Base-by-base conservation (phyloP, 1,284 basidiomycete genomes). In the Microbotryum intermedium region DNA sequence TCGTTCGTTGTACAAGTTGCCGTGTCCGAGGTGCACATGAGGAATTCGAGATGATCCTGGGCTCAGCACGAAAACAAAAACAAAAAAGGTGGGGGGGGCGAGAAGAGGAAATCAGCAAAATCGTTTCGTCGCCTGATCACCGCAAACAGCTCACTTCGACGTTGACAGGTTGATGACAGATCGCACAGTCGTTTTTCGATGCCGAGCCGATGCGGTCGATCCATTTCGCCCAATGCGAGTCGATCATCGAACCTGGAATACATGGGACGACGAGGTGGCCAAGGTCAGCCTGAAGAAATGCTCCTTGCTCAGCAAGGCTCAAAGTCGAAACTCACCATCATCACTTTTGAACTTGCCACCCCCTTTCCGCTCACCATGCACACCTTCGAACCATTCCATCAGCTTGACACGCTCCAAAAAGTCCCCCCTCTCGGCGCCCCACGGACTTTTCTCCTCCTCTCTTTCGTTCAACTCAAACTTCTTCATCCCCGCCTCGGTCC, bases 11-110 rank as follows among this genome's bases (percentile, higher is more conserved):
- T 30, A 4, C 4, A 1, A 39, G 34, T 39, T 10, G 54, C 28
- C 5, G 57, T 29, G 10, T 29, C 13, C 3, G 60, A 47, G 1
- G 85, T 81, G 69, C 82, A 84, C 3, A 83, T 70, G 0, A 78
- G 73, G 55, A 79, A 79, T 2, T 76, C 74, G 5, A 86, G 74
- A 39, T 83, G 80, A 54, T 84, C 78, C 85, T 87, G 71, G n/a
- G n/a, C n/a, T n/a, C n/a, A n/a, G n/a, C n/a, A n/a, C n/a, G n/a
- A n/a, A n/a, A n/a, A n/a, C n/a, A n/a, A n/a, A n/a, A n/a, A n/a
- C 39, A 13, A 2, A 26, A 21, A 50, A 44, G 0, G 46, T 4
- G 8, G 23, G 0, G 13, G 25, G n/a, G 28, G 10, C 9, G 18
- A 43, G 53, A 23, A n/a, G 8, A 20, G 44, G 1, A 6, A 2